These are phyloP conservation scores for Tephrocybe sp. DNA, from an alignment of 768 basidiomycete genomes.

Conservation along the genomic window DNA sequence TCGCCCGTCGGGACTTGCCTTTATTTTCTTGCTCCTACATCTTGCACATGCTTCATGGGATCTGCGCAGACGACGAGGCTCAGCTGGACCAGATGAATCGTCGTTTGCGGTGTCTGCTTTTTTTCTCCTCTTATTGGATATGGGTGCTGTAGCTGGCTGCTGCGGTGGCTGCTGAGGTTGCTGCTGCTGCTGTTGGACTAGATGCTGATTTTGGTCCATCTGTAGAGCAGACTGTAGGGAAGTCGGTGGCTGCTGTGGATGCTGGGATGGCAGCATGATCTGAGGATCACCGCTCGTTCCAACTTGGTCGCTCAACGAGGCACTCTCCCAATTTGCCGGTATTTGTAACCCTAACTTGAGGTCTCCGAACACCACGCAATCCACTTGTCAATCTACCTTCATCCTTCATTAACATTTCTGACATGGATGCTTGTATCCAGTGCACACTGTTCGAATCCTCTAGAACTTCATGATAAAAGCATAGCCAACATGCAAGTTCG, in stretches of 20 bases:
- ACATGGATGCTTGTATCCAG: too few relatives aligned
- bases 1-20: slow-evolving; percentile 72
- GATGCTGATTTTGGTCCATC: slow-evolving; percentile 63
- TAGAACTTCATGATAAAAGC: too few relatives aligned
- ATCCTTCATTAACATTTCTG: too few relatives aligned
- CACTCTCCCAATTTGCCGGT: slow-evolving; percentile 31
- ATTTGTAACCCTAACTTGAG: slow-evolving; percentile 30
- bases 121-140: slow-evolving; percentile 48
- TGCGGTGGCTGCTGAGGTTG: slow-evolving; percentile 24
- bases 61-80: slow-evolving; percentile 78
- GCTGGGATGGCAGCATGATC: slow-evolving; percentile 36
- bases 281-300: slow-evolving; percentile 16
- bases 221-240: slow-evolving; percentile 61
- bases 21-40: slow-evolving; percentile 96
- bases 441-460: not conserved
- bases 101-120: slow-evolving; percentile 56
- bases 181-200: slow-evolving; percentile 45
- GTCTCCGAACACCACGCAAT: slow-evolving; percentile 13
- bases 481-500: too few relatives aligned
- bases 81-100: slow-evolving; percentile 54
- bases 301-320: slow-evolving; percentile 28
- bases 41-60: slow-evolving; percentile 92
- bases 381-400: not conserved
- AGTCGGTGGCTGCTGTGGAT: slow-evolving; percentile 35
- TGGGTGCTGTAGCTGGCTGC: slow-evolving; percentile 22